phyloP scores from a whole-genome alignment of 2,329 filamentous ascomycete genomes.

The Colletotrichum lupini region DNA sequence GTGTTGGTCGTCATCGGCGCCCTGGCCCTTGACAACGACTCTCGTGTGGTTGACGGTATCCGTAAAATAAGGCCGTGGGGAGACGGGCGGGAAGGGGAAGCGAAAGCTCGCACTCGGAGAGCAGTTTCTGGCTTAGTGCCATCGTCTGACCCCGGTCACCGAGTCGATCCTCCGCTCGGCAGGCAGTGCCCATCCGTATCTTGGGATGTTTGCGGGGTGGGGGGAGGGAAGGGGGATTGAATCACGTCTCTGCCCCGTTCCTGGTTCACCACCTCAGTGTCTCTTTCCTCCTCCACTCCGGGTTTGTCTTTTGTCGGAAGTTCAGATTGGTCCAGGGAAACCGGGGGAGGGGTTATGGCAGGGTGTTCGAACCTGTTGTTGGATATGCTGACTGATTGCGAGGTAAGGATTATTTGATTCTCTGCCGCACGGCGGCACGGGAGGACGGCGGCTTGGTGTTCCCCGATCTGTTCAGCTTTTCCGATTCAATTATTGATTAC shows the following conservation, averaged over 20 bases:
- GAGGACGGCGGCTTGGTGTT: background rate
- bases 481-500: background rate
- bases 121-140: background rate
- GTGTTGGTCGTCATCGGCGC: background rate
- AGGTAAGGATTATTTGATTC: background rate
- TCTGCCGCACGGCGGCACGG: background rate
- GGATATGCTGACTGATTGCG: background rate
- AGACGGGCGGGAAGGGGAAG: background rate
- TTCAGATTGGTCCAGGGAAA: background rate
- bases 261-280: background rate
- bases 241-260: constrained; percentile 9
- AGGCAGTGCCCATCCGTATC: background rate
- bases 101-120: background rate
- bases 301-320: background rate
- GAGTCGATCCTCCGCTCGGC: background rate
- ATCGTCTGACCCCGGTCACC: background rate
- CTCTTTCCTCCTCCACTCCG: background rate
- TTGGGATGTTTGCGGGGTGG: background rate
- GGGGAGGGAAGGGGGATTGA: background rate
- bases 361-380: background rate
- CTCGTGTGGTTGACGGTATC: background rate
- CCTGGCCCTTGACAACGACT: background rate
- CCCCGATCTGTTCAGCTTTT: background rate
- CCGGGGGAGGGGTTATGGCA: background rate
- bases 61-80: background rate